These are phyloP conservation scores for Heracleum sosnowskyi DNA, from an alignment of 129 eudicot genomes.

Conservation along the genomic window DNA sequence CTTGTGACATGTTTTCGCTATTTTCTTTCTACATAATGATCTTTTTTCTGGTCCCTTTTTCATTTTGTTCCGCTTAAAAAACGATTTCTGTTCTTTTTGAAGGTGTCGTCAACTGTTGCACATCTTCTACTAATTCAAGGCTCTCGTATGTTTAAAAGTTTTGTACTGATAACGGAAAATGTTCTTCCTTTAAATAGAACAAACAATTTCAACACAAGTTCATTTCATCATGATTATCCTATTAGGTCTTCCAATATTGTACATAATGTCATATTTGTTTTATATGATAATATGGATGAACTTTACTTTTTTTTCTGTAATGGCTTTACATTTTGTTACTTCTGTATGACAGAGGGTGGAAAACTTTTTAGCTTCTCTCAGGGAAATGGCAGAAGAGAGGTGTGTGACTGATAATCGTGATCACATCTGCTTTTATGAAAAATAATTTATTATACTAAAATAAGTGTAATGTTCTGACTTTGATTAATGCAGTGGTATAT, in stretches of 20 bases:
- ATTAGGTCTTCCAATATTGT: neutral
- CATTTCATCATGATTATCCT: neutral
- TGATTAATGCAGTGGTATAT: constrained; percentile 58
- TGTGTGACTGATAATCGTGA: constrained; percentile 22
- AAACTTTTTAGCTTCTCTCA: constrained; percentile 55
- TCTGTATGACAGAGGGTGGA: constrained; percentile 64
- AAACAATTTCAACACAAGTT: neutral
- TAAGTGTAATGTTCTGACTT: constrained; percentile 11
- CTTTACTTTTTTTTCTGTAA: neutral
- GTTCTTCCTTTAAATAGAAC: neutral
- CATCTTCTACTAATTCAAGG: neutral
- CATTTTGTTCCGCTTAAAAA: neutral
- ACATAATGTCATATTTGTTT: neutral
- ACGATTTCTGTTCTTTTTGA: neutral
- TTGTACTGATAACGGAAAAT: neutral
- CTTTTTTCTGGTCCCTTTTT: neutral
- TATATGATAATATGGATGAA: neutral
- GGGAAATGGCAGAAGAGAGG: constrained; percentile 86
- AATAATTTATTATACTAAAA: neutral
- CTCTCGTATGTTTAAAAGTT: neutral
- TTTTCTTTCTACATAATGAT: neutral
- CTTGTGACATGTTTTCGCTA: neutral
- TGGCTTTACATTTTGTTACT: constrained; percentile 12
- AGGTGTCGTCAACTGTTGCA: neutral
- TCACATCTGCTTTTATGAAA: constrained; percentile 6